Evolutionary conservation across 768 basidiomycete species (phyloP).

Genomic region (Macrolepiota fuliginosa): DNA sequence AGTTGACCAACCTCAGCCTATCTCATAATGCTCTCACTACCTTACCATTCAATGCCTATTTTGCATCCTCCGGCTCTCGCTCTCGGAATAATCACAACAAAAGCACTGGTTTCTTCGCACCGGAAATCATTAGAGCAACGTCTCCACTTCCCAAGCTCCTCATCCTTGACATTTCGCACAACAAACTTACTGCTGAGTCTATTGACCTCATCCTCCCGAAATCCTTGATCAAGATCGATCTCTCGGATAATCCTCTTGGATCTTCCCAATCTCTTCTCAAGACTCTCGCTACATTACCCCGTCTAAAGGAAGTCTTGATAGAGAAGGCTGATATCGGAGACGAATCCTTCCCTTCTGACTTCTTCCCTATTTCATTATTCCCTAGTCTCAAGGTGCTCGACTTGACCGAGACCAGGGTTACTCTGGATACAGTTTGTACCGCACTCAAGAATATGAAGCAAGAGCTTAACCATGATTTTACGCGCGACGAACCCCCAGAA

Average conservation of each 20-base stretch:
- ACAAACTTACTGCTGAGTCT: constrained; percentile 52
- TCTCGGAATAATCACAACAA: constrained; percentile 27
- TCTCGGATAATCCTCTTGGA: constrained; percentile 69
- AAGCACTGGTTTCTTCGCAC: constrained; percentile 60
- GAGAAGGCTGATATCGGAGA: constrained; percentile 59
- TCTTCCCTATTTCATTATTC: constrained; percentile 40
- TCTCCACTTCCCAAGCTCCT: constrained; percentile 64
- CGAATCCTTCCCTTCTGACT: constrained; percentile 48
- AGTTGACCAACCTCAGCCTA: constrained; percentile 63
- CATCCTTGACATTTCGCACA: constrained; percentile 64
- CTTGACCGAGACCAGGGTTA: constrained; percentile 63
- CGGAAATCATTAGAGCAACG: constrained; percentile 58
- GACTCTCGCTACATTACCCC: constrained; percentile 42
- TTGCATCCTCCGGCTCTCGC: constrained; percentile 29
- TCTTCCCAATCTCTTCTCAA: constrained; percentile 40
- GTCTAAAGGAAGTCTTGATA: constrained; percentile 56
- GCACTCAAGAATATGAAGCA: constrained; percentile 49
- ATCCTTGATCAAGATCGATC: constrained; percentile 53
- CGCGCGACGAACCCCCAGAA: constrained; percentile 48
- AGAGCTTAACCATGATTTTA: constrained; percentile 51
- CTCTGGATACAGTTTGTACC: constrained; percentile 37
- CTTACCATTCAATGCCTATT: constrained; percentile 63
- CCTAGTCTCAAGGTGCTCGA: constrained; percentile 56
- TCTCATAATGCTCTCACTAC: constrained; percentile 65
- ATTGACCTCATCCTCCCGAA: constrained; percentile 58